Base-by-base conservation (phyloP, 345 rosid species). In the Salix dunnii region DNA sequence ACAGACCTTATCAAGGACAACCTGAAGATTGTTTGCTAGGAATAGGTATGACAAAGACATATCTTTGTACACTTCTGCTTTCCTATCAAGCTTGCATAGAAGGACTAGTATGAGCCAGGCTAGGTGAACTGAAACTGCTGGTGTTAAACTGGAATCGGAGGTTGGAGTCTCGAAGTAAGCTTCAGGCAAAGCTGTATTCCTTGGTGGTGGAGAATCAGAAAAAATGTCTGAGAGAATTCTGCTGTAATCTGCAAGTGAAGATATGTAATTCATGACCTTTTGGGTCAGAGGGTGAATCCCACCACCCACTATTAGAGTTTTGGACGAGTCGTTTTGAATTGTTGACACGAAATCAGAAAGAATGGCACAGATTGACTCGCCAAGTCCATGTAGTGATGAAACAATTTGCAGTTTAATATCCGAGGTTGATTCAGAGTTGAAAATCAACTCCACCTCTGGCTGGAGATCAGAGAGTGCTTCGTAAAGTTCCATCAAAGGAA, bases 401-500 rank as follows among this genome's bases (percentile, higher is more conserved):
- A 33, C 36, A 6, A 60, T 77, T 62, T 76, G 80, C 61, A 48
- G 5, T 72, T 73, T 68, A 51, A 76, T 65, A 7, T n/a, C 18
- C 21, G 71, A 61, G 28, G 77, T 72, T 71, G 72, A 76, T 35
- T 77, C 83, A 14, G 70, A 61, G 48, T 65, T 74, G 70, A 76
- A 81, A 17, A 58, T 72, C 27, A 69, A 38, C 9, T 81, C 83
- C 35, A 81, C 64, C 11, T 76, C 80, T 13, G 78, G 83, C 86
- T 85, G 88, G 30, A 82, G 84, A 6, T 77, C 84, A 0, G 85
- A 83, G 28, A 95, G 78, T 1, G 83, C 82, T 7, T 81, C 73
- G 74, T 88, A 84, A 85, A 93, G 82, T 68, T 87, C 94, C 75
- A 95, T 80, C 21, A 89, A 60, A 0, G 89, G 86, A 75, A 91